phyloP scores from a whole-genome alignment of 352 stramenopile genomes.

The Phytophthora ramorum region DNA sequence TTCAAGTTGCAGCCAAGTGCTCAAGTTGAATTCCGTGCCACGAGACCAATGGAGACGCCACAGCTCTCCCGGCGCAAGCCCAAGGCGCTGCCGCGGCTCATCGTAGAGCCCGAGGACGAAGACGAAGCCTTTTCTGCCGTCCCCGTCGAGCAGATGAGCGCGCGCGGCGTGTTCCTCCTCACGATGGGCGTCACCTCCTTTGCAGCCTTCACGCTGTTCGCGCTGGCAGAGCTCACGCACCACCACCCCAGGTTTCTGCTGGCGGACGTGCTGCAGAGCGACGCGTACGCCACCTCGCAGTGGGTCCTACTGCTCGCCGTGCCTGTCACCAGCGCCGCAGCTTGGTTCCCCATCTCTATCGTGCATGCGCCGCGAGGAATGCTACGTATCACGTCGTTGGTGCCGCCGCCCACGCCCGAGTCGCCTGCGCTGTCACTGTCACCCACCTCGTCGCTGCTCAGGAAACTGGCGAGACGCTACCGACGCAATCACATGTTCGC shows the following conservation, averaged over 20 bases:
- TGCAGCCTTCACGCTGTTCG: constrained; percentile 69
- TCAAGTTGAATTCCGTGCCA: constrained; percentile 2
- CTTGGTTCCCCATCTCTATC: constrained; percentile 67
- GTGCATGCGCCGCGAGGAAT: constrained; percentile 30
- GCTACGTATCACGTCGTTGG: constrained; percentile 43
- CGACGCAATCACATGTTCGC: constrained; percentile 65
- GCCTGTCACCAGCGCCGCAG: constrained; percentile 63
- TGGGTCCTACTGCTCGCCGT: constrained; percentile 56
- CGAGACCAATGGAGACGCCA: constrained; percentile 10
- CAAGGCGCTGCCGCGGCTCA: constrained; percentile 19
- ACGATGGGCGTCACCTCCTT: constrained; percentile 63
- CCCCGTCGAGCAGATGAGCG: constrained; percentile 47
- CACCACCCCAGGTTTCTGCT: constrained; percentile 49
- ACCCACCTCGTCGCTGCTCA: constrained; percentile 33
- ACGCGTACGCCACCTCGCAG: constrained; percentile 47
- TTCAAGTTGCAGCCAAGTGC: constrained; percentile 12
- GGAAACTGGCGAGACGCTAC: constrained; percentile 36
- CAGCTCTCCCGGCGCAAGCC: constrained; percentile 27
- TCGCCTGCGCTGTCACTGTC: constrained; percentile 26
- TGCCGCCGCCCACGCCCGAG: constrained; percentile 26
- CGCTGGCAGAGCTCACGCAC: constrained; percentile 58
- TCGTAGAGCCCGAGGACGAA: constrained; percentile 28
- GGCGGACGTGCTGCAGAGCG: constrained; percentile 36
- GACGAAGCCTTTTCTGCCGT: constrained; percentile 32
- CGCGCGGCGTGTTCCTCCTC: constrained; percentile 63